Evolutionary conservation across 108 stramenopile species (phyloP).

Genomic region (Chaetoceros muelleri): DNA sequence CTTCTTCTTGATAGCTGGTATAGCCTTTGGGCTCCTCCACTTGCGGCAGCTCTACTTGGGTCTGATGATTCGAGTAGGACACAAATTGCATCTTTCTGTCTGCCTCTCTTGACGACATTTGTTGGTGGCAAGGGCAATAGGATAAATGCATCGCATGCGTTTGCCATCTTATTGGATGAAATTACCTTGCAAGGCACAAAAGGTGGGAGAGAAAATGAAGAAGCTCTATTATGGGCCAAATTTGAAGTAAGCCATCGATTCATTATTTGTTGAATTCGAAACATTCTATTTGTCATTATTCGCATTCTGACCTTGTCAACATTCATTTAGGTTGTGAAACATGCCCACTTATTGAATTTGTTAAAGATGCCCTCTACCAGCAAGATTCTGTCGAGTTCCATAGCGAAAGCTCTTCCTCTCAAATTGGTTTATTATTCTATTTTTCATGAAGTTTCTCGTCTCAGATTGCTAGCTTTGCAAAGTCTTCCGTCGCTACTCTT

Average conservation of each 20-base stretch:
- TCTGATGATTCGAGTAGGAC: constrained; percentile 17
- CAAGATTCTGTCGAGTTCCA: not conserved
- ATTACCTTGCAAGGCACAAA: constrained; percentile 7
- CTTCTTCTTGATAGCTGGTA: constrained; percentile 16
- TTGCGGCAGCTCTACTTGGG: constrained; percentile 26
- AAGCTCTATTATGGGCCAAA: constrained; percentile 39
- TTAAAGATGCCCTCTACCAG: not conserved
- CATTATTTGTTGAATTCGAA: constrained; percentile 5
- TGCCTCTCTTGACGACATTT: constrained; percentile 20
- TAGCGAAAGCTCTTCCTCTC: constrained; percentile 13
- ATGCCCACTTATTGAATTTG: not conserved
- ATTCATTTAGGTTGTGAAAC: not conserved
- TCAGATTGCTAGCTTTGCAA: constrained; percentile 33
- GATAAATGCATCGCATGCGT: constrained; percentile 4
- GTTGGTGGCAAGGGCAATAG: constrained; percentile 9
- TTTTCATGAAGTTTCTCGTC: constrained; percentile 12
- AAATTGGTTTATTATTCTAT: constrained; percentile 14
- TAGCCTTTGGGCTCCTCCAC: constrained; percentile 27
- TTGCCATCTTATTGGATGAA: constrained; percentile 15
- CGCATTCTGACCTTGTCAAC: not conserved
- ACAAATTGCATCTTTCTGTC: constrained; percentile 40
- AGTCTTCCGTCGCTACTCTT: constrained; percentile 16
- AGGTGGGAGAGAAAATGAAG: constrained; percentile 1
- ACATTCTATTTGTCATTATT: constrained; percentile 1
- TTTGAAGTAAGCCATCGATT: constrained; percentile 22